Evolutionary conservation across 169 alveolate genomes (phyloP).

Genomic region (Eimeria nieschulzi): DNA sequence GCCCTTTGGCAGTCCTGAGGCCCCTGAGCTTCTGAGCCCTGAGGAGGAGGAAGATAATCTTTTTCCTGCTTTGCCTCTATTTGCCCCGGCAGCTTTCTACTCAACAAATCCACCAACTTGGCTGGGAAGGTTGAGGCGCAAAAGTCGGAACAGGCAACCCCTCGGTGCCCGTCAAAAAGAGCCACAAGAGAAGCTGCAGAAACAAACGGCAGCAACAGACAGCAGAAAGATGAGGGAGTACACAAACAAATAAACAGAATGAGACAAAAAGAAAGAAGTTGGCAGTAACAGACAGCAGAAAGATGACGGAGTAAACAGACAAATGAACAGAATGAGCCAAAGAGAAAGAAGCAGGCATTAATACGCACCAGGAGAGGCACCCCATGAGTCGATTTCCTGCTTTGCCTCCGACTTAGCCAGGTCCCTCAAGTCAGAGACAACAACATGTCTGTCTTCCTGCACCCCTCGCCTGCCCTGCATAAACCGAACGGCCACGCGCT

Average conservation of each 20-base stretch:
- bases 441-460: constrained; percentile 72
- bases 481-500: constrained; percentile 22
- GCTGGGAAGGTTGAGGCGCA: constrained; percentile 52
- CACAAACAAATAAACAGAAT: too few species aligned
- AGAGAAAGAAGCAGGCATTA: not conserved
- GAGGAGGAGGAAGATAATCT: not conserved
- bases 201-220: not conserved
- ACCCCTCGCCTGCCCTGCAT: constrained; percentile 72
- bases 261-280: not conserved
- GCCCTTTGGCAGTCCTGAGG: not conserved
- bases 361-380: not conserved
- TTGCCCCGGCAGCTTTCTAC: constrained; percentile 6
- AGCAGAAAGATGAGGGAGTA: too few species aligned
- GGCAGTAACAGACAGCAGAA: not conserved
- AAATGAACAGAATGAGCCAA: not conserved
- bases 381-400: not conserved
- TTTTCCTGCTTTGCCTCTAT: not conserved
- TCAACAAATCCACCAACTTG: constrained; percentile 3
- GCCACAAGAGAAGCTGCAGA: constrained; percentile 41
- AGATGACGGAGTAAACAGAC: not conserved
- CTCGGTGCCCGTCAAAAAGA: constrained; percentile 74
- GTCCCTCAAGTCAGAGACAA: not conserved
- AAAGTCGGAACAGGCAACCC: constrained; percentile 55
- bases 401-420: not conserved
- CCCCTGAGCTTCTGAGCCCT: not conserved